These are phyloP conservation scores for Glycine latifolia DNA, from an alignment of 306 rosid species.

Conservation along the genomic window DNA sequence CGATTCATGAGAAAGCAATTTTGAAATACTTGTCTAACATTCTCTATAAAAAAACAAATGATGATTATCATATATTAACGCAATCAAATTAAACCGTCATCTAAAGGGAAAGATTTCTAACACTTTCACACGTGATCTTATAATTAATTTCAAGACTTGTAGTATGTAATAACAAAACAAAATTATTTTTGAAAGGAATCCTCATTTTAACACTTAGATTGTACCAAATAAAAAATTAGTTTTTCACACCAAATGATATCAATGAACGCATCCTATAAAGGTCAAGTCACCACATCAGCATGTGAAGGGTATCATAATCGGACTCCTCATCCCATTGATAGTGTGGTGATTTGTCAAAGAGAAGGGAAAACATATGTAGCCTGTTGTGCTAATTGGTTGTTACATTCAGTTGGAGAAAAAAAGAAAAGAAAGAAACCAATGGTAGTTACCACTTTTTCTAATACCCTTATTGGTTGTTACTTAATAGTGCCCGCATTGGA, in stretches of 20 bases:
- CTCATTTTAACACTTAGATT: neutral
- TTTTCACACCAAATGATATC: neutral
- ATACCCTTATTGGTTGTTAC: neutral
- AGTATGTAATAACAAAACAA: neutral
- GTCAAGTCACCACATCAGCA: neutral
- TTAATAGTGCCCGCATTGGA: constrained; percentile 9
- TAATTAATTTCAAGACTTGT: neutral
- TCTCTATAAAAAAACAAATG: no score
- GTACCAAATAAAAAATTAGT: no score
- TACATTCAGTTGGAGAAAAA: neutral
- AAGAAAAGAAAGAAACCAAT: neutral
- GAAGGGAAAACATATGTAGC: neutral
- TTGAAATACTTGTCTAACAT: no score
- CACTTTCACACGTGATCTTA: neutral
- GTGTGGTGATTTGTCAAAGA: neutral
- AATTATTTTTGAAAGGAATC: neutral
- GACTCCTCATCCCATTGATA: neutral
- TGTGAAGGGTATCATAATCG: neutral
- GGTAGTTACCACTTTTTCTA: neutral
- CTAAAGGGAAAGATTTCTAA: neutral
- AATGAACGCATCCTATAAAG: neutral
- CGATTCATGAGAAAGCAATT: no score
- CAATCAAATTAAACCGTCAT: neutral
- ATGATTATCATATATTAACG: neutral
- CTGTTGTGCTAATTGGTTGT: no score